Evolutionary conservation across 192 early-diverging fungal species (phyloP), one percentile per base, ranked within the genome.

Genomic region (Podila horticola): DNA sequence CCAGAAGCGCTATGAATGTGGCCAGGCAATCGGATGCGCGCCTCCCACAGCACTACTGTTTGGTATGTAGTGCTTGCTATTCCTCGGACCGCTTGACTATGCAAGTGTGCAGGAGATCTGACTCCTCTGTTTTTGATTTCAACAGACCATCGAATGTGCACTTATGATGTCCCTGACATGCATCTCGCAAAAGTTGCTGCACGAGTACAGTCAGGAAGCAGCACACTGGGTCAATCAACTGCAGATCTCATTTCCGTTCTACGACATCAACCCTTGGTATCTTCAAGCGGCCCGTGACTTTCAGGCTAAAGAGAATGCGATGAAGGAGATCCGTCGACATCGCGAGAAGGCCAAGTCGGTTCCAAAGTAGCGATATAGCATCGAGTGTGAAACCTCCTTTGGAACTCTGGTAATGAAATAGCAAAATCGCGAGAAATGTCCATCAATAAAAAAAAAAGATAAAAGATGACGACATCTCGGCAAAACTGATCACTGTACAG

Each of bases 151-250:
- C 26, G 68, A 77, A 19, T 31, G 57, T 29, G 19, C 65, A 0
- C 65, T 70, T 58, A 69, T 77, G 74, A 36, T 77, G 31, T 65
- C 74, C 8, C 52, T 77, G 15, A 31, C 58, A 1, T 77, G 68
- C 19, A 45, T 67, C 19, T 22, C 38, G 15, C 51, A 63, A 5
- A 29, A 66, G 9, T 57, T 77, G 33, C 57, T 71, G 12, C 68
- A 71, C 13, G 26, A 26, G 1, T 77, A 52, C 74, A 77, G 68
- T 41, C 74, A 63, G 2, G 68, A 77, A 49, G 68, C 68, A 17
- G 22, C 68, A 4, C 51, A 52, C 2, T 77, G 74, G 74, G 57
- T 77, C 22, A 26, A 45, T 2, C 31, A 60, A 13, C 62, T 77
- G n/a, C 17, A 38, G 48, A 48, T 5, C 20, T 51, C 33, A 5